These are phyloP conservation scores for Articulospora tetracladia DNA, from an alignment of 495 filamentous ascomycete genomes.

Conservation along the genomic window DNA sequence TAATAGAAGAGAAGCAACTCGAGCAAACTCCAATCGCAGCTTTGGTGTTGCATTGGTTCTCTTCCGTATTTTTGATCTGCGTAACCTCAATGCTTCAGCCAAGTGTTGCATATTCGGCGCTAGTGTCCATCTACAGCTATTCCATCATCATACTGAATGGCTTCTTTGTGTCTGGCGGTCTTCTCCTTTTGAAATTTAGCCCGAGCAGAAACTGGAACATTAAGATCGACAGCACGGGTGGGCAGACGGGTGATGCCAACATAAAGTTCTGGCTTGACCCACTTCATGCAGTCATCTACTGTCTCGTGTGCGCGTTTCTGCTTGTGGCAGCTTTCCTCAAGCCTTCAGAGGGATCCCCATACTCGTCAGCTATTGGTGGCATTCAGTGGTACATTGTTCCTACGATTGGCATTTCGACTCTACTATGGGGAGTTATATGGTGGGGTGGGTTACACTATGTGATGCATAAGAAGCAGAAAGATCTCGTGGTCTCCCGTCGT, in stretches of 20 bases:
- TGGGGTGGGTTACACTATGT: conserved; percentile 3
- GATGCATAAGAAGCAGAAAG: not conserved
- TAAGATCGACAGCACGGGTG: too few species aligned
- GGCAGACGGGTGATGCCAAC: not conserved
- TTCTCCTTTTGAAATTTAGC: conserved; percentile 14
- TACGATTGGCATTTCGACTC: not conserved
- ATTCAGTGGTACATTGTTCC: conserved; percentile 4
- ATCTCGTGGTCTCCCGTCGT: conserved; percentile 1
- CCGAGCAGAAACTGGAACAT: conserved; percentile 6
- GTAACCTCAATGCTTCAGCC: not conserved
- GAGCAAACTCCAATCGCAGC: conserved; percentile 20
- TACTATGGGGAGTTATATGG: conserved; percentile 9
- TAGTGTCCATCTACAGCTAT: conserved; percentile 15
- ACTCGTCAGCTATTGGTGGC: not conserved
- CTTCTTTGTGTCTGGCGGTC: conserved; percentile 18
- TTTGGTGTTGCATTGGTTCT: conserved; percentile 17
- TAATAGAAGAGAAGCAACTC: not conserved
- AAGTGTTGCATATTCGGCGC: not conserved
- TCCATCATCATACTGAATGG: conserved; percentile 11
- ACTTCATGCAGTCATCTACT: conserved; percentile 1
- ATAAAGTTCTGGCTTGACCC: conserved; percentile 9
- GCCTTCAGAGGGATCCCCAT: conserved; percentile 1
- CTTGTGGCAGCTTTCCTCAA: conserved; percentile 1
- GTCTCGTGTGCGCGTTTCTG: conserved; percentile 1
- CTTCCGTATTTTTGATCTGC: conserved; percentile 10